Conservation (phyloP, 805 yeast genomes). For the Cyberlindnera bimundalis region DNA sequence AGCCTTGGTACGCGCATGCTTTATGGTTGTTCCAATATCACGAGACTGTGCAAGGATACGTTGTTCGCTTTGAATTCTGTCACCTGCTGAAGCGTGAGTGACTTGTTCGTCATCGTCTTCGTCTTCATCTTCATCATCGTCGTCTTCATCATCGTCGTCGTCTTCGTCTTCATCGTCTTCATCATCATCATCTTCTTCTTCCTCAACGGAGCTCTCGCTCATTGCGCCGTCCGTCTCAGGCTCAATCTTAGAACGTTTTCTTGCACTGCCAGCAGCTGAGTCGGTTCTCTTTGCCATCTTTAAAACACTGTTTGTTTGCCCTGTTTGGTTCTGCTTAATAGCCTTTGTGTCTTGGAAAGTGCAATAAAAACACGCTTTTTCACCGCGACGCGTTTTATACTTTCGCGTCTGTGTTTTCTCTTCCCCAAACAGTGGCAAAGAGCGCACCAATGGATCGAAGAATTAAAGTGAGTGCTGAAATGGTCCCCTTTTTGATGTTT, state of each 20-base stretch:
- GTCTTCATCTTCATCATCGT: slow-evolving; percentile 9
- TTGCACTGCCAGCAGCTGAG: not conserved
- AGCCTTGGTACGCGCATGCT: slow-evolving; percentile 44
- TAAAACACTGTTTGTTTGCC: no score
- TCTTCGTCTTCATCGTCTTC: slow-evolving; percentile 13
- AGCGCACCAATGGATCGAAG: no score
- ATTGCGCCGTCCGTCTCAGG: slow-evolving; percentile 4
- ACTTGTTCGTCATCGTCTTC: slow-evolving; percentile 12
- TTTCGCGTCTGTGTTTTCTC: no score
- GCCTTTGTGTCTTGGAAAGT: not conserved
- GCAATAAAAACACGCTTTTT: no score
- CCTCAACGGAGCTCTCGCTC: slow-evolving; percentile 3
- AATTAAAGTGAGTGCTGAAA: slow-evolving; percentile 5
- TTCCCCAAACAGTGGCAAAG: no score
- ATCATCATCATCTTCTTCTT: slow-evolving; percentile 8
- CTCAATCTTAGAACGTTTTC: slow-evolving; percentile 7
- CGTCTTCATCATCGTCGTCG: slow-evolving; percentile 15
- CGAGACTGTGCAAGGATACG: slow-evolving; percentile 33
- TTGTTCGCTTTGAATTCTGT: slow-evolving; percentile 23
- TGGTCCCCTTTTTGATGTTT: no score
- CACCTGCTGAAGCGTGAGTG: slow-evolving; percentile 4
- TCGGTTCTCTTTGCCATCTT: slow-evolving; percentile 1
- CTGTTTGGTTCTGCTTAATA: no score
- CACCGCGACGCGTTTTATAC: not conserved
- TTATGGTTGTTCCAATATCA: slow-evolving; percentile 27